Percentiles rank a stretch among this genome's conserved stretches.
Conservation (phyloP, 225 moss, liverwort and hornwort species). For the Pseudisothecium myosuroides region DNA sequence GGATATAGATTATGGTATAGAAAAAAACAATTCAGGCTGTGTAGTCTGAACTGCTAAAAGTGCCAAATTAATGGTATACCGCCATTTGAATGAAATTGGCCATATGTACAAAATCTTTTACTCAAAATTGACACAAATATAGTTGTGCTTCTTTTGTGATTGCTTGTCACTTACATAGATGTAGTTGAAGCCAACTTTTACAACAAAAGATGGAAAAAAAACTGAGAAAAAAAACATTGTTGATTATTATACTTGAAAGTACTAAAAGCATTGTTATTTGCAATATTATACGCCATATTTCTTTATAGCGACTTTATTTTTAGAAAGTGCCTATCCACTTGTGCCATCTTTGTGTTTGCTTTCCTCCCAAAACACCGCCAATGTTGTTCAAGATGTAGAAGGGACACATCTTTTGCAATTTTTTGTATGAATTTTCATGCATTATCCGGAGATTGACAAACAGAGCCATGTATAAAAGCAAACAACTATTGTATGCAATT, state of each 20-base stretch:
- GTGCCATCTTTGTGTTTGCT: background rate
- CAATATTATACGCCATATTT: too few relatives aligned
- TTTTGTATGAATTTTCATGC: background rate
- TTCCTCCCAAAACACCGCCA: accelerated
- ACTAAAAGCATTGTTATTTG: background rate
- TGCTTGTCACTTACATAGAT: too few relatives aligned
- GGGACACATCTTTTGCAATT: background rate
- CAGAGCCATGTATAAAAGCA: accelerated
- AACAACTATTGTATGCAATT: background rate
- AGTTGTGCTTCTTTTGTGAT: accelerated
- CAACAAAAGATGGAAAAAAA: too few relatives aligned
- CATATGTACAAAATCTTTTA: too few relatives aligned
- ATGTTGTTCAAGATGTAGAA: background rate
- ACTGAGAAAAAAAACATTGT: accelerated
- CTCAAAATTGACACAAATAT: too few relatives aligned
- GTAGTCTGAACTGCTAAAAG: too few relatives aligned
- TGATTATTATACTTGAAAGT: background rate
- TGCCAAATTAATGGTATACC: too few relatives aligned
- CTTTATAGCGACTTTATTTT: too few relatives aligned
- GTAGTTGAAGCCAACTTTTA: too few relatives aligned
- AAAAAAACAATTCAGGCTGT: too few relatives aligned
- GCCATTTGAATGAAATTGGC: too few relatives aligned
- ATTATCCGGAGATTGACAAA: background rate
- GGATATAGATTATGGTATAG: too few relatives aligned
- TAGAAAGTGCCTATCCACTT: accelerated